Base-by-base conservation (phyloP, 2,329 filamentous ascomycete genomes). In the Aspergillus fumigatus region DNA sequence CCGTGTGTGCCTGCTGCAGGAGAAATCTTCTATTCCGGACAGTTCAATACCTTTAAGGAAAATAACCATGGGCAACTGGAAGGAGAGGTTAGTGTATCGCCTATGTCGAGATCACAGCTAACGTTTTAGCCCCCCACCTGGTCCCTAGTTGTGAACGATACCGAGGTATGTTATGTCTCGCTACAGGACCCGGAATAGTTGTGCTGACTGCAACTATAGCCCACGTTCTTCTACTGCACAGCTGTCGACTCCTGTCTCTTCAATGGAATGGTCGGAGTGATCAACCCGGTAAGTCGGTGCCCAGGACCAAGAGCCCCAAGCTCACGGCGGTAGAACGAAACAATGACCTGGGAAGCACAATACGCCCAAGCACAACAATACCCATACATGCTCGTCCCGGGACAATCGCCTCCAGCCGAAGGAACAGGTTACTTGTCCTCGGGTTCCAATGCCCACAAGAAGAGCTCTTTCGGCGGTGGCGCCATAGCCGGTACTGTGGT, bases 181-280 rank as follows among this genome's bases (percentile, higher is more conserved):
- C 17, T 11, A 21, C 17, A 21, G 17, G 19, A 5, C 1, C n/a
- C n/a, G 4, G 2, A 17, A 26, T 11, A 7, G 3, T 6, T 51
- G 3, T 23, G 47, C 60, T 60, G 19, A 57, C 48, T 48, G 26
- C 2, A 38, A 10, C 17, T 26, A 17, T 35, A 73, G 23, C 86
- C 88, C 0, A 81, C 86, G 17, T 89, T 87, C 69, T 88, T 83
- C 70, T 90, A 90, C 70, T 90, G 87, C 60, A 83, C 85, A 0
- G 87, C 87, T 0, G 80, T 84, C 0, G 80, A 78, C 0, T 89
- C 87, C 1, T 93, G 89, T 65, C 78, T 79, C 3, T 70, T 75
- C 2, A 80, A 87, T 47, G 80, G 83, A 23, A 93, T 93, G 89
- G 81, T 93, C 17, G 89, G 88, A 3, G 87, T 84, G 1, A 87